phyloP scores from a whole-genome alignment of 2,329 filamentous ascomycete genomes.

The Penicillium sp. region DNA sequence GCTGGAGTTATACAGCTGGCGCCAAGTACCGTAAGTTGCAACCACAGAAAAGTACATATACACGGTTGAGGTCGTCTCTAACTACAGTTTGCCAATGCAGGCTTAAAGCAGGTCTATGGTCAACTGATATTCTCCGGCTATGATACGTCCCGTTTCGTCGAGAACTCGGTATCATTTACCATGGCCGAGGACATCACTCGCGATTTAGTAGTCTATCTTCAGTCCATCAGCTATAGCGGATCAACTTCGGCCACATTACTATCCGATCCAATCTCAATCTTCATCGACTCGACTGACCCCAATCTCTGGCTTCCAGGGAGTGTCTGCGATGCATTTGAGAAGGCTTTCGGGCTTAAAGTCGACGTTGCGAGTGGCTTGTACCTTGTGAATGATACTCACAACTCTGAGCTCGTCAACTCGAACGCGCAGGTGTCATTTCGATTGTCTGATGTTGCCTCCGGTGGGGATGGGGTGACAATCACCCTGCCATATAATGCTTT shows the following conservation, averaged over 20 bases:
- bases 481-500: slow-evolving; percentile 49
- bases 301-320: slow-evolving; percentile 52
- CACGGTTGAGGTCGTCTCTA: background rate
- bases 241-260: slow-evolving; percentile 16
- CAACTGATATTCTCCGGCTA: slow-evolving; percentile 72
- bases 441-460: slow-evolving; percentile 50
- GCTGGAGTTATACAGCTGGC: slow-evolving; percentile 75
- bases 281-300: slow-evolving; percentile 53
- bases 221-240: slow-evolving; percentile 24
- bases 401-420: slow-evolving; percentile 54
- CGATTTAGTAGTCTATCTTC: slow-evolving; percentile 62
- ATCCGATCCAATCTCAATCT: slow-evolving; percentile 42
- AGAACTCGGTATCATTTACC: slow-evolving; percentile 63
- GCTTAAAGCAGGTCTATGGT: slow-evolving; percentile 51
- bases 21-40: slow-evolving; percentile 65
- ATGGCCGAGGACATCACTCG: slow-evolving; percentile 59
- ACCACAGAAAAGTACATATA: background rate
- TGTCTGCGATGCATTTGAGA: slow-evolving; percentile 66
- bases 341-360: slow-evolving; percentile 65
- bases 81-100: slow-evolving; percentile 10
- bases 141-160: slow-evolving; percentile 63
- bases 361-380: slow-evolving; percentile 67
- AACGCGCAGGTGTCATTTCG: slow-evolving; percentile 60
- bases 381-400: slow-evolving; percentile 59
- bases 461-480: slow-evolving; percentile 19